Evolutionary conservation across 176 grass and related monocot species (phyloP), one percentile per base, ranked within the genome.

Genomic region (Rhynchospora tenuis): DNA sequence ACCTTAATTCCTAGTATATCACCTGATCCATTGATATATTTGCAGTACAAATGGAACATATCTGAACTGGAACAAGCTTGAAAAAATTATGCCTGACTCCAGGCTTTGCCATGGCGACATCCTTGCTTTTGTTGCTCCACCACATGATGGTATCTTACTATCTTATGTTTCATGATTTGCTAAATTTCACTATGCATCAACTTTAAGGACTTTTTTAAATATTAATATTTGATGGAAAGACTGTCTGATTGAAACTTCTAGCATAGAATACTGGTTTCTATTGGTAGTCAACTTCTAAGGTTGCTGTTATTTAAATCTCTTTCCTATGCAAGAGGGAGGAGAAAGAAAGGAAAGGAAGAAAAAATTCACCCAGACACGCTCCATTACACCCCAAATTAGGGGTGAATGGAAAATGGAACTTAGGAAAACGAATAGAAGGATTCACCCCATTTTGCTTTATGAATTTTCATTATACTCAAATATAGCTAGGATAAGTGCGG

Each of bases 11-110:
- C n/a, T n/a, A n/a, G n/a, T n/a, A n/a, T n/a, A n/a, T n/a, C n/a
- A n/a, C n/a, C n/a, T 24, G 70, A 51, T 55, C 16, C 23, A 44
- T 20, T 81, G 82, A 59, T 88, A 71, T 10, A 16, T 87, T 76
- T 90, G 62, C 89, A 99, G 96, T 74, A 89, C 89, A 15, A 99
- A 99, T 86, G 96, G 93, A 26, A 93, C 93, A 73, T 99, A 43
- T 43, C 46, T 95, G 47, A 99, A 99, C 60, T 95, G 91, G 91
- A 90, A 38, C 64, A 95, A 46, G 77, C 12, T 93, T 46, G 89
- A 43, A 65, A 99, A 95, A 68, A 79, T 31, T 57, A 71, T 91
- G 79, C 50, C 96, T 81, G 83, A 84, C 5, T 75, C 74, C 51
- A 92, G 90, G 83, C 91, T 99, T 83, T 82, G 80, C 63, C 91